Evolutionary conservation across 768 basidiomycete genomes (phyloP).

Genomic region (Rhodotorula taiwanensis): DNA sequence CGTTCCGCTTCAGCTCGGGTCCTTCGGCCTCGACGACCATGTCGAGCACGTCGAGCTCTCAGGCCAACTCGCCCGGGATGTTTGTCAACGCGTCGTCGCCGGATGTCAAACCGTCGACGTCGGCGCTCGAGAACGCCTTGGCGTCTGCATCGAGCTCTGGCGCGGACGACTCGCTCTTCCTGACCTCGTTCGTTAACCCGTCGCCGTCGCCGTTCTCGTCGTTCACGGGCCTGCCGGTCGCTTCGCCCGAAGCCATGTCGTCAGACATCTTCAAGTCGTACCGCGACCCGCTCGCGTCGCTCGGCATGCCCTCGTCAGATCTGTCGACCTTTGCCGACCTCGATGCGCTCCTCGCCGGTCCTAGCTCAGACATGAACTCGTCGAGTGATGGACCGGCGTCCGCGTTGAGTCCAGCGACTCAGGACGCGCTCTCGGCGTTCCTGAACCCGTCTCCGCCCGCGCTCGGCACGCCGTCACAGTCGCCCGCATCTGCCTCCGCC

Average conservation of each 20-base stretch:
- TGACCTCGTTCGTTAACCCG: slow-evolving; percentile 3
- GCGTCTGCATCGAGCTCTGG: not conserved
- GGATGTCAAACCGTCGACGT: not conserved
- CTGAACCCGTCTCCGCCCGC: not conserved
- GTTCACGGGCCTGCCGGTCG: not conserved
- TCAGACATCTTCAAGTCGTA: slow-evolving; percentile 18
- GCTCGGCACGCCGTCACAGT: not conserved
- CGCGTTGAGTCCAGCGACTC: not conserved
- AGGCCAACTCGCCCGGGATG: slow-evolving; percentile 1
- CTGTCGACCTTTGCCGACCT: slow-evolving; percentile 25
- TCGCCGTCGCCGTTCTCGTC: not conserved
- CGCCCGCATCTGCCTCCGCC: not conserved
- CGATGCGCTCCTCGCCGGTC: slow-evolving; percentile 19
- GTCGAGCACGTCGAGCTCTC: not conserved
- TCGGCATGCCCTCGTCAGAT: not conserved
- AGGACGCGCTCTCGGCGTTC: slow-evolving; percentile 8
- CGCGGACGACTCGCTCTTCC: slow-evolving; percentile 9
- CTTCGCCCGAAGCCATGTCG: not conserved
- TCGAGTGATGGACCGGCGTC: not conserved
- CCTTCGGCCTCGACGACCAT: not conserved
- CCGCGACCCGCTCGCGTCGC: slow-evolving; percentile 27
- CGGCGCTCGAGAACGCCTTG: not conserved
- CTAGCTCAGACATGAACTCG: not conserved
- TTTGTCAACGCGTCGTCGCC: not conserved
- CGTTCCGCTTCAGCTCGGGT: not conserved